Base-by-base conservation (phyloP, 805 yeast species). In the Candida corydali region DNA sequence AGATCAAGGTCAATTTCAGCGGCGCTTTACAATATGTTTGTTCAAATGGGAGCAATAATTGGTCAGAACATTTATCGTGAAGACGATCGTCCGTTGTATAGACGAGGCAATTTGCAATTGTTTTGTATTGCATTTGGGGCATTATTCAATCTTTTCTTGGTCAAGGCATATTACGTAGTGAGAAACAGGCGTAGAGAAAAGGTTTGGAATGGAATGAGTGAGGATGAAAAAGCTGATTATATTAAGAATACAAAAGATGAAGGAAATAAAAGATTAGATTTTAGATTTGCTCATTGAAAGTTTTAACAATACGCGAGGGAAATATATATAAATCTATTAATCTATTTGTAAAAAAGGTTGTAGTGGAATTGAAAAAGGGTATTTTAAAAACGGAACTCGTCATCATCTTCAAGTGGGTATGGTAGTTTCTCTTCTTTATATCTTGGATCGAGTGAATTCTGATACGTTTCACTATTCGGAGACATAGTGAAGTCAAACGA, bases 1-100 rank as follows among this genome's bases (percentile, higher is more conserved):
- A 58, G 80, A 12, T 61, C 76, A 3, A 62, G 89, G 46, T 75
- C 87, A 0, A 78, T 82, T 4, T 69, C 82, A 10, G 75, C 86
- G 0, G 78, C 87, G 0, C 39, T 82, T 33, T 80, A 75, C 50
- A 82, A 81, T 48, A 78, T 80, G 67, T 72, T 69, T 52, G 76
- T 75, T 0, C 88, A 82, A 50, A 61, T 76, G 0, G 82, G 78
- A 1, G 55, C 63, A n/a, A 76, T 82, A 33, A 59, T 73, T 6
- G 60, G 77, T 3, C 60, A 78, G 6, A 74, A 80, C 47, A 66
- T 82, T 3, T 82, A 82, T 55, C 55, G 80, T 32, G 51, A 54
- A 1, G 70, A 67, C 28, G 89, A 82, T 50, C 60, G 59, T 27
- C 89, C 88, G 1, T 49, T 67, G 24, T 83, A 83, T 50, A 66